These are phyloP conservation scores for Podaxis pistillaris DNA, from an alignment of 768 basidiomycete genomes.

Conservation along the genomic window DNA sequence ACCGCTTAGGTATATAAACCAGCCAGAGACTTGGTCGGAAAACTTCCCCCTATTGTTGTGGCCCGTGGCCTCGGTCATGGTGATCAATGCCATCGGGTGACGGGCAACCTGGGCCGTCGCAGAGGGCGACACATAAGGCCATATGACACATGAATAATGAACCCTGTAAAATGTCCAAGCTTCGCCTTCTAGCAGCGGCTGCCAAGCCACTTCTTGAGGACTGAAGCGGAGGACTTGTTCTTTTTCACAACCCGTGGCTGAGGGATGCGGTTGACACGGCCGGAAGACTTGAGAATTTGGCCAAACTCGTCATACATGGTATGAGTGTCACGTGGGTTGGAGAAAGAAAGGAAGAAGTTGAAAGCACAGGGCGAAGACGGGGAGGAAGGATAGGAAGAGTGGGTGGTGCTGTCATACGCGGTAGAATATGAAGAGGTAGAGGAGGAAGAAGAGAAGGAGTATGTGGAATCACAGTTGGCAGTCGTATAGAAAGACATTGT, in stretches of 20 bases:
- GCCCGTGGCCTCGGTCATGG: not conserved
- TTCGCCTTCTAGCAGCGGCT: slow-evolving; percentile 5
- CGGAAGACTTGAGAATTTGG: slow-evolving; percentile 6
- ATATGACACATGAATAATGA: not conserved
- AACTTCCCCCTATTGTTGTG: not conserved
- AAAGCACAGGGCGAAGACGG: slow-evolving; percentile 12
- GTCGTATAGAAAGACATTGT: slow-evolving; percentile 13
- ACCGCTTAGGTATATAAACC: not conserved
- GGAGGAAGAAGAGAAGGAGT: slow-evolving; percentile 10
- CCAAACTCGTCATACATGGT: slow-evolving; percentile 17
- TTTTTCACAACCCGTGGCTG: slow-evolving; percentile 1
- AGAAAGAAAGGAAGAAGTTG: slow-evolving; percentile 14
- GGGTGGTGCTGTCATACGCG: not conserved
- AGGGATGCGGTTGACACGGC: not conserved
- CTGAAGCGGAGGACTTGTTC: slow-evolving; percentile 9
- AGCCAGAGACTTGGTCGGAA: not conserved
- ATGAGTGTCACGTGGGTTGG: slow-evolving; percentile 16
- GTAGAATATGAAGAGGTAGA: not conserved
- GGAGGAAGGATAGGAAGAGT: not conserved
- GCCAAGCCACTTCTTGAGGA: slow-evolving; percentile 16
- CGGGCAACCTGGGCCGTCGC: not conserved
- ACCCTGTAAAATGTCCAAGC: not conserved
- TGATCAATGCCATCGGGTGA: not conserved
- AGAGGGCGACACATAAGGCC: not conserved
- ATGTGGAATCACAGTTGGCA: not conserved